These are phyloP conservation scores for Rhizophagus clarus DNA, from an alignment of 192 early-diverging fungal species.

Conservation along the genomic window DNA sequence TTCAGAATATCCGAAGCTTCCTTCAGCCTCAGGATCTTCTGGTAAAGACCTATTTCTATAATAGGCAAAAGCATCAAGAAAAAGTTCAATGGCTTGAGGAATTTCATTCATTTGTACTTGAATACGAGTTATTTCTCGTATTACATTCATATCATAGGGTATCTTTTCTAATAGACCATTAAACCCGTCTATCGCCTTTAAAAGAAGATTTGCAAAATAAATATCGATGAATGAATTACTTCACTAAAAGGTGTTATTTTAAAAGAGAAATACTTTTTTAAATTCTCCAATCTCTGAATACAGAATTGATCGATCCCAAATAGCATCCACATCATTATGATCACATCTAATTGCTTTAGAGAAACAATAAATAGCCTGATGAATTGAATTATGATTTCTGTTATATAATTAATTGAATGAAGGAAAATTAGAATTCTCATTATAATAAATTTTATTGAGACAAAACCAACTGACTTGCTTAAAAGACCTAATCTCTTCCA, in stretches of 20 bases:
- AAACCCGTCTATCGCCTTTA: slow-evolving; percentile 62
- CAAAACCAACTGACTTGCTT: slow-evolving; percentile 55
- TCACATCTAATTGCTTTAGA: slow-evolving; percentile 66
- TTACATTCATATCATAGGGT: slow-evolving; percentile 69
- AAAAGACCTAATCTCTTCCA: slow-evolving; percentile 85
- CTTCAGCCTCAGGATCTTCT: slow-evolving; percentile 39
- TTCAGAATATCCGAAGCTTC: slow-evolving; percentile 76
- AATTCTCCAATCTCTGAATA: slow-evolving; percentile 56
- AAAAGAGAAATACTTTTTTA: slow-evolving; percentile 45
- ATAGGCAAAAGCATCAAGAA: slow-evolving; percentile 56
- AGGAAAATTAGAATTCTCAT: background rate
- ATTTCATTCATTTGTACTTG: slow-evolving; percentile 57
- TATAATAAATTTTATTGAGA: background rate
- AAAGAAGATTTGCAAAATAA: slow-evolving; percentile 33
- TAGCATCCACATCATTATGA: slow-evolving; percentile 64
- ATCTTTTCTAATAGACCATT: slow-evolving; percentile 54
- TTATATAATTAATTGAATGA: background rate
- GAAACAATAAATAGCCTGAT: slow-evolving; percentile 87
- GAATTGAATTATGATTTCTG: slow-evolving; percentile 61
- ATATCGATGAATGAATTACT: slow-evolving; percentile 32
- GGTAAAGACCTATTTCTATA: slow-evolving; percentile 34
- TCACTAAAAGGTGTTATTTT: slow-evolving; percentile 17
- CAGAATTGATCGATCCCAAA: slow-evolving; percentile 69
- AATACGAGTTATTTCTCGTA: slow-evolving; percentile 63
- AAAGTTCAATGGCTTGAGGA: slow-evolving; percentile 59